These are phyloP conservation scores for Stenogyne calaminthoides DNA, from an alignment of 305 asterid species.

Conservation along the genomic window DNA sequence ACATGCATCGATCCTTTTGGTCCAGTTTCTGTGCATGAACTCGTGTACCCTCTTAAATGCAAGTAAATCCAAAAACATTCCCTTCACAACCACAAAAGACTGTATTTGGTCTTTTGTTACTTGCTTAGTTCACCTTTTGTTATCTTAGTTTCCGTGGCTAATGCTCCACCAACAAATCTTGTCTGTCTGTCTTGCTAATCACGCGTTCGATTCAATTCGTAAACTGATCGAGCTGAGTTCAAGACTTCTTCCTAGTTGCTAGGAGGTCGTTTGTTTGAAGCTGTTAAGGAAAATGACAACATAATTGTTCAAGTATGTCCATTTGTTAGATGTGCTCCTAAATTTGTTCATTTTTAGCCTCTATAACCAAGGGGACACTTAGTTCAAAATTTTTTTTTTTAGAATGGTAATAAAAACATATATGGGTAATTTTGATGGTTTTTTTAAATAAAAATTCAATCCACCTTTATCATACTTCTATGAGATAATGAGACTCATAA, in stretches of 20 bases:
- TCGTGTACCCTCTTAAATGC: slow-evolving; percentile 11
- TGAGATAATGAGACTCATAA: no score
- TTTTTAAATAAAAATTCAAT: no score
- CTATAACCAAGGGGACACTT: not conserved
- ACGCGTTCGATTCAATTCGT: not conserved
- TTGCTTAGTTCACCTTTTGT: not conserved
- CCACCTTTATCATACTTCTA: no score
- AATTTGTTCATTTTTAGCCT: not conserved
- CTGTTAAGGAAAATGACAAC: not conserved
- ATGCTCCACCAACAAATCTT: not conserved
- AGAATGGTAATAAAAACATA: no score
- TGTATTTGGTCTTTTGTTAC: not conserved
- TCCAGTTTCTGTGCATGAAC: slow-evolving; percentile 17
- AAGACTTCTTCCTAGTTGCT: not conserved
- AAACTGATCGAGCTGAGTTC: not conserved
- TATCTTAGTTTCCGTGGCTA: not conserved
- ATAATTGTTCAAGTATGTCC: not conserved
- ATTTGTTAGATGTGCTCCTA: not conserved
- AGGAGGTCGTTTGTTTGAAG: not conserved
- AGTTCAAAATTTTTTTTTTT: not conserved
- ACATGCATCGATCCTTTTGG: slow-evolving; percentile 15
- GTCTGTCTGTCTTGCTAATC: not conserved
- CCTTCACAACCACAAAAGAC: slow-evolving; percentile 1
- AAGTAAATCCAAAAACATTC: slow-evolving; percentile 3
- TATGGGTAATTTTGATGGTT: no score